Percentiles rank a stretch among this genome's conserved stretches.
These are phyloP conservation scores for Funneliformis caledonium DNA, from an alignment of 371 early-diverging fungal species.

Conservation along the genomic window DNA sequence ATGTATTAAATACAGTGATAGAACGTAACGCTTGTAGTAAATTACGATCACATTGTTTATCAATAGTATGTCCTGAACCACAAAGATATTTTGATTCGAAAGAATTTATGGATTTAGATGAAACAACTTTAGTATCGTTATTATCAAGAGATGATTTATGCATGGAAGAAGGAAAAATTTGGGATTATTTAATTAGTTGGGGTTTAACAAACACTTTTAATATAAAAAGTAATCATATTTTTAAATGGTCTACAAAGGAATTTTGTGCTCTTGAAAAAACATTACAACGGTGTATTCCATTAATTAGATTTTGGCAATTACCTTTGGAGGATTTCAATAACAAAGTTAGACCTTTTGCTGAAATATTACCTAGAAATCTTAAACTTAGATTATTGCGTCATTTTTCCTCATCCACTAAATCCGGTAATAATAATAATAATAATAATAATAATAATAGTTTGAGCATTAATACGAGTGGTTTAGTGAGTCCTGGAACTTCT, in stretches of 20 bases:
- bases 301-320: conserved; percentile 37
- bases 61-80: conserved; percentile 34
- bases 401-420: not conserved
- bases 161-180: conserved; percentile 38
- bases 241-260: conserved; percentile 20
- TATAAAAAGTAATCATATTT: conserved; percentile 25
- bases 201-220: conserved; percentile 20
- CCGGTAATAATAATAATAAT: not conserved
- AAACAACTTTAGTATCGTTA: conserved; percentile 24
- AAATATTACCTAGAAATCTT: conserved; percentile 31
- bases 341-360: conserved; percentile 35
- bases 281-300: conserved; percentile 35
- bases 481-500: not conserved
- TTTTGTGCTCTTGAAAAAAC: conserved; percentile 33
- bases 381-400: conserved; percentile 29
- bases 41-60: conserved; percentile 36
- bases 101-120: conserved; percentile 34
- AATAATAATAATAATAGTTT: not conserved
- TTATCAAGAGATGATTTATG: conserved; percentile 37
- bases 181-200: conserved; percentile 39
- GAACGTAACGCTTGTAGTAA: conserved; percentile 18
- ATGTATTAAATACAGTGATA: conserved; percentile 25
- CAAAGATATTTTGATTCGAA: conserved; percentile 33
- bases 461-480: not conserved
- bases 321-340: conserved; percentile 14